Conservation (phyloP, 305 asterid species). For the Solanum hybrid region DNA sequence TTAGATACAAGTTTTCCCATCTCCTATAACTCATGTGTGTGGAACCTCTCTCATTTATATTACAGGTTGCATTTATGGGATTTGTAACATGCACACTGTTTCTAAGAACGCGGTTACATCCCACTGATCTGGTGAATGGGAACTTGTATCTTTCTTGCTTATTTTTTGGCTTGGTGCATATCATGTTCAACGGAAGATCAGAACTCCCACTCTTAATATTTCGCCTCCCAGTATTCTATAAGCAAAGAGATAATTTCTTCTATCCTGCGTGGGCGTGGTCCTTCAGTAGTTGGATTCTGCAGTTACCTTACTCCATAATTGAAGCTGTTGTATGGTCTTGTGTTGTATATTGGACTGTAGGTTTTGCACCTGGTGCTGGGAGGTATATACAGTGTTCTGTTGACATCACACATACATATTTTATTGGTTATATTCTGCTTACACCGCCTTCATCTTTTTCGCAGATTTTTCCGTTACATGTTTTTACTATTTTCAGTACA, state of each 20-base stretch:
- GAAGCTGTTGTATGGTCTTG: conserved; percentile 78
- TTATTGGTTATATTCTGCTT: background rate
- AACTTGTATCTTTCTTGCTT: conserved; percentile 61
- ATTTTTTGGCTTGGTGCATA: conserved; percentile 69
- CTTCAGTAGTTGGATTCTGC: conserved; percentile 59
- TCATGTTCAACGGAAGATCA: conserved; percentile 87
- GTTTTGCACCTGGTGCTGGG: conserved; percentile 66
- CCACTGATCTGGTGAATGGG: conserved; percentile 52
- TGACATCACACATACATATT: background rate
- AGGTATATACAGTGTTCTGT: conserved; percentile 36
- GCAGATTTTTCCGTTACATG: conserved; percentile 68
- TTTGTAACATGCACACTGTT: conserved; percentile 72
- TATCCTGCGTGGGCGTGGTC: conserved; percentile 94
- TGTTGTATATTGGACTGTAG: conserved; percentile 63
- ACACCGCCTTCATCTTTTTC: background rate
- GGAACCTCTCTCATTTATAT: background rate
- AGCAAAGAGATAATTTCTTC: conserved; percentile 81
- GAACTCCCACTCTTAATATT: conserved; percentile 76
- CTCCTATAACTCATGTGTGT: background rate
- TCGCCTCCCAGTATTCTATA: conserved; percentile 84
- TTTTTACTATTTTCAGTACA: conserved; percentile 57
- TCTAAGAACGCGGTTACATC: conserved; percentile 58
- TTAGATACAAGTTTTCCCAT: background rate
- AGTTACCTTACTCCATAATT: conserved; percentile 70
- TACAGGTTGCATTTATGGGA: conserved; percentile 78